phyloP scores from a whole-genome alignment of 257 asterid species.

The Nemophila menziesii region DNA sequence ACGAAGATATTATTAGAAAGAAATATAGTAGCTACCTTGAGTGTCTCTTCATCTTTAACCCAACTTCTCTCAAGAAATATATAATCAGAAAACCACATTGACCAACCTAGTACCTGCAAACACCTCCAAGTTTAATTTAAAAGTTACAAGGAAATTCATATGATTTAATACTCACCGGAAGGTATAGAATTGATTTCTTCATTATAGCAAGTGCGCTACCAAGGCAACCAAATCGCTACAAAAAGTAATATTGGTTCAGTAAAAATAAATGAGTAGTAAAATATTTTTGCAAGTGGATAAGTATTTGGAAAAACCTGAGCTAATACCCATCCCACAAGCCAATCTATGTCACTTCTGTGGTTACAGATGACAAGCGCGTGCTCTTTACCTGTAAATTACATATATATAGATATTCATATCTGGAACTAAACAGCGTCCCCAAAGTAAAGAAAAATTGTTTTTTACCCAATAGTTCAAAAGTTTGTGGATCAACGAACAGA shows the following conservation, averaged over 20 bases:
- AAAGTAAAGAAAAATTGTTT: background rate
- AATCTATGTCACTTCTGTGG: slow-evolving; percentile 72
- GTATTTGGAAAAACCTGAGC: slow-evolving; percentile 57
- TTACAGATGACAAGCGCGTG: slow-evolving; percentile 63
- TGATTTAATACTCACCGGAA: slow-evolving; percentile 48
- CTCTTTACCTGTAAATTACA: slow-evolving; percentile 59
- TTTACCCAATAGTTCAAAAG: slow-evolving; percentile 55
- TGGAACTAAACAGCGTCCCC: background rate
- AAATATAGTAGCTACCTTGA: slow-evolving; percentile 34
- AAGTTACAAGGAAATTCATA: background rate
- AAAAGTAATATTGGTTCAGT: slow-evolving; percentile 9
- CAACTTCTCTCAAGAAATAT: slow-evolving; percentile 61
- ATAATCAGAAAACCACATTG: slow-evolving; percentile 70
- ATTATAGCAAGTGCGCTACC: slow-evolving; percentile 57
- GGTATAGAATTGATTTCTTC: slow-evolving; percentile 38
- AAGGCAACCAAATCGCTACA: slow-evolving; percentile 74
- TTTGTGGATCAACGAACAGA: slow-evolving; percentile 48
- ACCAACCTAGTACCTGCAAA: slow-evolving; percentile 71
- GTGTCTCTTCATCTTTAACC: slow-evolving; percentile 56
- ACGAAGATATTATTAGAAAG: slow-evolving; percentile 10
- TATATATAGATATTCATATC: slow-evolving; percentile 6
- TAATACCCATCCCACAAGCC: slow-evolving; percentile 80
- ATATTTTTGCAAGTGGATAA: slow-evolving; percentile 5
- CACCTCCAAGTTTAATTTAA: background rate
- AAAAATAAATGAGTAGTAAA: slow-evolving; percentile 4